Evolutionary conservation across 257 asterid genomes (phyloP).

Genomic region (Gentiana dahurica): DNA sequence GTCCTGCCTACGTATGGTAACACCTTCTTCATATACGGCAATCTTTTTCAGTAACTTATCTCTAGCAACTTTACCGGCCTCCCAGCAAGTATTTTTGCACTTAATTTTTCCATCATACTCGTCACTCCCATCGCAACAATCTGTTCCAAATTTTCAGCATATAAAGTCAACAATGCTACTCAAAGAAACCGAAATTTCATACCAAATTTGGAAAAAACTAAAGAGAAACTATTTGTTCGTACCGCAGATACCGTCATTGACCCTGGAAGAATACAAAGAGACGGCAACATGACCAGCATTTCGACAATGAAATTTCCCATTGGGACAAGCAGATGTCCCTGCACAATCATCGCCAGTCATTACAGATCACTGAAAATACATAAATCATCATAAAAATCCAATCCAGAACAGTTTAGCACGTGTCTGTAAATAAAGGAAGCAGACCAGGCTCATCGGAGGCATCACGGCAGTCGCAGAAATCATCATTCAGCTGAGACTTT

Average conservation of each 20-base stretch:
- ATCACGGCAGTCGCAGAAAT: conserved; percentile 89
- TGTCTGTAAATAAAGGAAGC: background rate
- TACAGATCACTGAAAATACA: background rate
- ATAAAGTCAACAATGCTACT: no score
- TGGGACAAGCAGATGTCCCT: conserved; percentile 98
- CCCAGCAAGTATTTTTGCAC: conserved; percentile 93
- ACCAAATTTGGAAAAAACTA: background rate
- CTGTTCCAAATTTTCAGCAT: conserved; percentile 26
- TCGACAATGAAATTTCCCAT: conserved; percentile 74
- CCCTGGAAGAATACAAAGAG: conserved; percentile 67
- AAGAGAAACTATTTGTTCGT: conserved; percentile 8
- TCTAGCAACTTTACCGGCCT: conserved; percentile 86
- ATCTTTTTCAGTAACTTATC: conserved; percentile 80
- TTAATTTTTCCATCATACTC: conserved; percentile 74
- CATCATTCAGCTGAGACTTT: conserved; percentile 78
- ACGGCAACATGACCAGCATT: conserved; percentile 75
- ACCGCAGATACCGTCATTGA: conserved; percentile 96
- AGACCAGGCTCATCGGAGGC: conserved; percentile 99
- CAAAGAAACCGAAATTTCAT: no score
- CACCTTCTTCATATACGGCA: conserved; percentile 65
- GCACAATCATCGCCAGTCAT: conserved; percentile 16
- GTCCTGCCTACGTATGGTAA: conserved; percentile 45
- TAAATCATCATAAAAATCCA: background rate
- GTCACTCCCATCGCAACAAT: conserved; percentile 98
- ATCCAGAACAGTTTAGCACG: background rate